Evolutionary conservation across 176 grass and related monocot species (phyloP), one percentile per base, ranked within the genome.

Genomic region (Avena atlantica): DNA sequence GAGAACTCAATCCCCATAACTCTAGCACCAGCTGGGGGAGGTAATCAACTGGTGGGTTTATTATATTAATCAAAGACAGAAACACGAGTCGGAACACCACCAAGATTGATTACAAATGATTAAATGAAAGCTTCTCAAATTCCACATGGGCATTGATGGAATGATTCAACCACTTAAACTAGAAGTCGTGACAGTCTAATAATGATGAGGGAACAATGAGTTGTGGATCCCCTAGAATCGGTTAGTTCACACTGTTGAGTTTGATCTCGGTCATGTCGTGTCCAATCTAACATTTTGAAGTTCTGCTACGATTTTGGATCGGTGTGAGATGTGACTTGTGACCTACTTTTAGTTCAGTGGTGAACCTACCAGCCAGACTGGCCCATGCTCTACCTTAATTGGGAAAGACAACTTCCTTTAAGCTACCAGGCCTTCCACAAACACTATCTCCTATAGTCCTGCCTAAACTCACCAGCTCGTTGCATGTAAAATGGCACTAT

Each of bases 81-180:
- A 12, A 50, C 8, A 25, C 60, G 64, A 12, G 42, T 9, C 19
- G 21, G 36, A 61, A 4, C 44, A 84, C 48, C 37, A 47, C 63
- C 19, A 25, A 50, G 15, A 50, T 52, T 5, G 27, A 27, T 31
- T 53, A 12, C 11, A 36, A 67, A 49, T 68, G 63, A 49, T 27
- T 37, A 36, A 67, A 49, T 67, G 52, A 36, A 42, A 78, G 58
- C 53, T 49, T 79, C 72, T 29, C 6, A 24, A 75, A 47, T 75
- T 75, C 44, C 53, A 63, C 44, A 2, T 60, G 57, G 36, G 4
- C 27, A 79, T 75, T 3, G 0, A 16, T 78, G 44, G 55, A 53
- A 79, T 64, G 81, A 15, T 34, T 84, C 9, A 51, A 89, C 68
- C 25, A 70, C 31, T 40, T 2, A 16, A 83, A 40, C 81, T 45